Evolutionary conservation across 2,329 filamentous ascomycete species (phyloP).

Genomic region (Fusarium sulawesiense): DNA sequence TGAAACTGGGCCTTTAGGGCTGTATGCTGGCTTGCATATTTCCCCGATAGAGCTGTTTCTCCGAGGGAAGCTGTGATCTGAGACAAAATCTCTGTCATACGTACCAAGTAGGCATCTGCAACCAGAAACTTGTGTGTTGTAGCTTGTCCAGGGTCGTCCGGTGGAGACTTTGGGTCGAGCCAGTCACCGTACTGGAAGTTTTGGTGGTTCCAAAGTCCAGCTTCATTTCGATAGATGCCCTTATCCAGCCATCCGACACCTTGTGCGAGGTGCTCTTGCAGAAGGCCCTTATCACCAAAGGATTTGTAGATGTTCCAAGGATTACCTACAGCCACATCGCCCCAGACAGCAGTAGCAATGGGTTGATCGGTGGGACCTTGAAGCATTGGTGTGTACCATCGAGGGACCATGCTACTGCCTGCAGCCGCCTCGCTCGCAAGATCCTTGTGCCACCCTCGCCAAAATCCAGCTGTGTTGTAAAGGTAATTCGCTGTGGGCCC

Average conservation of each 20-base stretch:
- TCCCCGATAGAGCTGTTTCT: conserved; percentile 36
- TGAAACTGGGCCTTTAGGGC: conserved; percentile 47
- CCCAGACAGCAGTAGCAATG: conserved; percentile 22
- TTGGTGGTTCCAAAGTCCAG: conserved; percentile 42
- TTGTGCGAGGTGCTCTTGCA: conserved; percentile 5
- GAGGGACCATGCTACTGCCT: not conserved
- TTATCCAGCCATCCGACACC: conserved; percentile 38
- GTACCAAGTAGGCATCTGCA: conserved; percentile 59
- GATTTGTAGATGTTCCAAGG: conserved; percentile 28
- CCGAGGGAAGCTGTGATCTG: conserved; percentile 51
- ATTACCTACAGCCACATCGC: conserved; percentile 20
- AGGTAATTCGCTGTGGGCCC: conserved; percentile 63
- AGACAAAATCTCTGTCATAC: conserved; percentile 53
- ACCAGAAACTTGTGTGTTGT: conserved; percentile 55
- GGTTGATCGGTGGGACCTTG: not conserved
- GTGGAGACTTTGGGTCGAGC: conserved; percentile 57
- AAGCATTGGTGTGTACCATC: not conserved
- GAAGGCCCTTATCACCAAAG: conserved; percentile 6
- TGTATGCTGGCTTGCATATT: conserved; percentile 38
- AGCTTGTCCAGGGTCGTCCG: conserved; percentile 51
- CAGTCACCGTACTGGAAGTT: conserved; percentile 57
- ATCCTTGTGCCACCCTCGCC: conserved; percentile 35
- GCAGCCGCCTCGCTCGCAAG: not conserved
- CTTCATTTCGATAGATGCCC: conserved; percentile 33
- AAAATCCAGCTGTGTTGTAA: conserved; percentile 63